Evolutionary conservation across 2,329 filamentous ascomycete genomes (phyloP).

Genomic region (Pseudogymnoascus sp.): DNA sequence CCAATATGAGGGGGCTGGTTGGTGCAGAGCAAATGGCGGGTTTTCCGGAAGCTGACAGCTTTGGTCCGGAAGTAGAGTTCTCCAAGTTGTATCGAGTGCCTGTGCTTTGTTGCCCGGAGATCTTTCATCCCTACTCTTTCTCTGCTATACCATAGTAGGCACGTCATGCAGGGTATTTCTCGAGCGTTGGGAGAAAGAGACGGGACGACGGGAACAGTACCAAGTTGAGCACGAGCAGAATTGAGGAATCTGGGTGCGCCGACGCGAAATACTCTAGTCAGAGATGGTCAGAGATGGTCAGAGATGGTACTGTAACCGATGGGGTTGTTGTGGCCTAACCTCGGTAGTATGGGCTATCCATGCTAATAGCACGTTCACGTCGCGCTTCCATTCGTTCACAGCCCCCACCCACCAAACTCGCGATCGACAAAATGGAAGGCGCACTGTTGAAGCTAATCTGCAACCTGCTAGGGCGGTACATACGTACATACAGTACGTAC

Average conservation of each 20-base stretch:
- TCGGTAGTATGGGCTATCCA: not conserved
- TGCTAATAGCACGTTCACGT: not conserved
- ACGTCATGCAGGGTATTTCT: not conserved
- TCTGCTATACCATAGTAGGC: not conserved
- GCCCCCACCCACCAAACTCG: not conserved
- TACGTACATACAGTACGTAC: not conserved
- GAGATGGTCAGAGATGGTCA: not conserved
- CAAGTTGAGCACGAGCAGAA: not conserved
- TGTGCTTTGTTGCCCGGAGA: not conserved
- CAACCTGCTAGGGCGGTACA: not conserved
- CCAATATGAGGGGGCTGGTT: slow-evolving; percentile 1
- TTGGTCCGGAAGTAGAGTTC: not conserved
- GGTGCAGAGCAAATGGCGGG: not conserved
- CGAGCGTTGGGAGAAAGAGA: not conserved
- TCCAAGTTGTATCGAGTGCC: not conserved
- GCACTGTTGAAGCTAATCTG: not conserved
- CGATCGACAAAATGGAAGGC: slow-evolving; percentile 4
- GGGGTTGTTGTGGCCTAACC: not conserved
- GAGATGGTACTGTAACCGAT: not conserved
- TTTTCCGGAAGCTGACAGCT: not conserved
- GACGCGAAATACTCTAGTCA: not conserved
- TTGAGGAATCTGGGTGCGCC: not conserved
- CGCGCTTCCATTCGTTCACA: not conserved
- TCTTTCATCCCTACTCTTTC: not conserved
- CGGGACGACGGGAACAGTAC: not conserved